Evolutionary conservation across 331 rosid species (phyloP), one percentile per base, ranked within the genome.

Genomic region (Telfairia occidentalis): DNA sequence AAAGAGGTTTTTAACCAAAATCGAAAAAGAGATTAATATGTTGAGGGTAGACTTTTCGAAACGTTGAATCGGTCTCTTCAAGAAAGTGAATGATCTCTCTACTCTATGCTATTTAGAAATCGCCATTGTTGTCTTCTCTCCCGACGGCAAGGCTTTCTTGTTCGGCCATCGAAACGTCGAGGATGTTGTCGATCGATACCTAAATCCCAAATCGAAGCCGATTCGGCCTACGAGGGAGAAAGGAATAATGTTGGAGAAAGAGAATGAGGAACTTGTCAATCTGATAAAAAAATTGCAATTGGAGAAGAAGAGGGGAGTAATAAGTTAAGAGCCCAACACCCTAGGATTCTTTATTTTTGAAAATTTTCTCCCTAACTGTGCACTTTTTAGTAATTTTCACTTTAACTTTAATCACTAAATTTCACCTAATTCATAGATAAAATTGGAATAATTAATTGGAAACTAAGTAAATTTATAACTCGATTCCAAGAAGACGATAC

Each of bases 71-170:
- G 88, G 88, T 18, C 82, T 84, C 9, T 84, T 84, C 53, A 84
- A 81, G 82, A 84, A 84, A 57, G 88, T 85, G 15, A 82, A 79
- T 52, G 88, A 84, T 66, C 79, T 84, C 13, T 83, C 85, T 3
- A 84, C 82, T 0, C 81, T 84, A 37, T 84, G 85, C 50, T 84
- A 82, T 21, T 79, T 78, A 45, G 82, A 79, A 70, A 71, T 84
- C 5, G 88, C 73, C 21, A 37, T 84, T 7, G 42, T 84, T 26
- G 83, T 79, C 21, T 84, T 82, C 83, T 84, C 88, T 42, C 88
- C 88, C 9, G 88, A 85, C 40, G 85, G 85, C 2, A 84, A 84
- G 69, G 83, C 88, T 38, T 84, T 73, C 76, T 84, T 85, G 1
- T 81, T 78, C 40, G 88, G 88, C 2, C 72, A 84, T 34, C 88